Evolutionary conservation across 768 basidiomycete species (phyloP).

Genomic region (Boletus patriciae): DNA sequence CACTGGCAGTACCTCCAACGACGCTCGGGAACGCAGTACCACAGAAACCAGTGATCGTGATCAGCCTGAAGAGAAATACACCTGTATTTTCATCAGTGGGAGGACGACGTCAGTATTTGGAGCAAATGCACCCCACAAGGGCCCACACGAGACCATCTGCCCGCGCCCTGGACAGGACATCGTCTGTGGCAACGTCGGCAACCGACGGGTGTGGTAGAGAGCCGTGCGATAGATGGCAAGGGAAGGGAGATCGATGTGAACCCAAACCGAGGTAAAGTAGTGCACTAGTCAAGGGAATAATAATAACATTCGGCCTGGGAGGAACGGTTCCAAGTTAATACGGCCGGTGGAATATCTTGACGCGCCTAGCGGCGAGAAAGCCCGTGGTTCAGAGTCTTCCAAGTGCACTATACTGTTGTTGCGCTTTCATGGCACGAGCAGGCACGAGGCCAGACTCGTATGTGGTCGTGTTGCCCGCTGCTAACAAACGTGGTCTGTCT

Average conservation of each 20-base stretch:
- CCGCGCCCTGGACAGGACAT: conserved; percentile 11
- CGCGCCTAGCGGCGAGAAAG: background rate
- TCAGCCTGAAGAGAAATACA: conserved; percentile 60
- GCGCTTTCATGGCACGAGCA: background rate
- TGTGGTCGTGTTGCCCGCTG: background rate
- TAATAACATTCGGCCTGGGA: conserved; percentile 10
- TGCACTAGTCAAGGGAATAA: background rate
- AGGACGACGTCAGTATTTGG: conserved; percentile 30
- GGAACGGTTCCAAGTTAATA: background rate
- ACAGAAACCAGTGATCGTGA: conserved; percentile 54
- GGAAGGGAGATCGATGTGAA: background rate
- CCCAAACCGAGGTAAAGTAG: background rate
- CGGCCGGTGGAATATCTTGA: background rate
- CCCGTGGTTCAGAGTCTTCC: background rate
- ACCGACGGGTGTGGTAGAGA: background rate
- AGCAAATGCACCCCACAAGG: conserved; percentile 31
- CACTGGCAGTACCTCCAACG: conserved; percentile 59
- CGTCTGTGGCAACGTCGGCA: background rate
- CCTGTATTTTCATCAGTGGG: conserved; percentile 32
- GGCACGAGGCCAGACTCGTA: background rate
- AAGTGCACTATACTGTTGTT: background rate
- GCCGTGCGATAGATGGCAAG: background rate
- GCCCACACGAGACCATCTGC: too few species aligned
- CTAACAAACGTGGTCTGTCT: background rate
- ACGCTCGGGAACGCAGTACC: conserved; percentile 61